Percentiles rank a stretch among this genome's conserved stretches.
phyloP scores from a whole-genome alignment of 805 yeast species.

The Candida takata region DNA sequence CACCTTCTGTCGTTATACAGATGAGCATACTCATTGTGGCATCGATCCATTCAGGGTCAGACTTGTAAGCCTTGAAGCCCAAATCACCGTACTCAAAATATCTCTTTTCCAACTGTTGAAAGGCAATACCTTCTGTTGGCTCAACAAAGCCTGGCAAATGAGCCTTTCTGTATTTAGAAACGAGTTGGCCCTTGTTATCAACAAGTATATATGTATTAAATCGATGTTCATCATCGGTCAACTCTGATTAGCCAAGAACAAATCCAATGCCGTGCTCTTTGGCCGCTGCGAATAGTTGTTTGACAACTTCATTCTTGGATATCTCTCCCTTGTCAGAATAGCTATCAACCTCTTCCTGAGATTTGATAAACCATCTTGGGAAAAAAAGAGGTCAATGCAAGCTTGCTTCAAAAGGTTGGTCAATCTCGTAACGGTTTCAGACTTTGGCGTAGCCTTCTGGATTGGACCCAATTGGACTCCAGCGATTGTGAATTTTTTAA shows the following conservation, averaged over 20 bases:
- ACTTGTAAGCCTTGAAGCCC: slow-evolving; percentile 30
- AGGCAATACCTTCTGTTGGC: slow-evolving; percentile 27
- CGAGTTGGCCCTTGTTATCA: slow-evolving; percentile 25
- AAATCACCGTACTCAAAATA: slow-evolving; percentile 32
- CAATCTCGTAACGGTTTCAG: slow-evolving; percentile 27
- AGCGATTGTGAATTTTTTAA: slow-evolving; percentile 26
- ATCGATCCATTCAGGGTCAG: slow-evolving; percentile 31
- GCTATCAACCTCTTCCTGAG: slow-evolving; percentile 29
- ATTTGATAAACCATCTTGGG: slow-evolving; percentile 29
- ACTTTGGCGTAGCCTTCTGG: slow-evolving; percentile 25
- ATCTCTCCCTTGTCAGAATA: slow-evolving; percentile 32
- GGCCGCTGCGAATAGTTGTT: slow-evolving; percentile 29
- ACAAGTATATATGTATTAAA: slow-evolving; percentile 29
- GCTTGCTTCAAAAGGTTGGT: slow-evolving; percentile 25
- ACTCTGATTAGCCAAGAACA: slow-evolving; percentile 32
- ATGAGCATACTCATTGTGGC: slow-evolving; percentile 32
- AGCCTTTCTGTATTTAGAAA: slow-evolving; percentile 31
- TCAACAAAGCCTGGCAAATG: slow-evolving; percentile 32
- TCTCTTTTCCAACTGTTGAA: slow-evolving; percentile 33
- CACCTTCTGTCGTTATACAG: slow-evolving; percentile 36
- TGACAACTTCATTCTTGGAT: slow-evolving; percentile 20
- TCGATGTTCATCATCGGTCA: slow-evolving; percentile 30
- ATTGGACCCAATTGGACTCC: slow-evolving; percentile 31
- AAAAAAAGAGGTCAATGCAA: slow-evolving; percentile 31
- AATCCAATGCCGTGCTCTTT: slow-evolving; percentile 25